These are phyloP conservation scores for Friedmanniomyces simplex DNA, from an alignment of 495 filamentous ascomycete species.

Conservation along the genomic window DNA sequence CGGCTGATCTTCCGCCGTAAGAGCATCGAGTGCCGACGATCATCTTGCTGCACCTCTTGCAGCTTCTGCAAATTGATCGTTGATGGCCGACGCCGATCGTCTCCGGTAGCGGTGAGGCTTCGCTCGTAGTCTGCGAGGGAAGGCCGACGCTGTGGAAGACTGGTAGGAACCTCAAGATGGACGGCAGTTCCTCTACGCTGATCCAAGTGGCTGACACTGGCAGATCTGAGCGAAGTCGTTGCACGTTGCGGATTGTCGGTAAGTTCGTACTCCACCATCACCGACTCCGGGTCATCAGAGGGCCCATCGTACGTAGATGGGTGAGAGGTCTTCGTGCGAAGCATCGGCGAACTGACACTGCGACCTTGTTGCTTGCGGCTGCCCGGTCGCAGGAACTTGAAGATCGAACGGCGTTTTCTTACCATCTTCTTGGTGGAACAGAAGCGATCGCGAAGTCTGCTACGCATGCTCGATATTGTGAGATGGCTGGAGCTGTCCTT, in stretches of 20 bases:
- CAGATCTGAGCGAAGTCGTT: background rate
- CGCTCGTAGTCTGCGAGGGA: slow-evolving; percentile 19
- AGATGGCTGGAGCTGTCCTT: slow-evolving; percentile 10
- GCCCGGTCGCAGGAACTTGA: slow-evolving; percentile 18
- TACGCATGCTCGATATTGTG: slow-evolving; percentile 3
- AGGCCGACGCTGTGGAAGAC: slow-evolving; percentile 5
- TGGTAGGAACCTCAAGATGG: background rate
- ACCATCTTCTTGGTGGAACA: slow-evolving; percentile 13
- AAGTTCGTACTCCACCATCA: slow-evolving; percentile 17
- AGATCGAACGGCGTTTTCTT: slow-evolving; percentile 18
- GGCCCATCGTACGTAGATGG: slow-evolving; percentile 7
- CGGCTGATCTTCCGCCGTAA: slow-evolving; percentile 5
- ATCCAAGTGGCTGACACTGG: slow-evolving; percentile 5
- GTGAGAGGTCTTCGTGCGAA: background rate
- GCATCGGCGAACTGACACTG: slow-evolving; percentile 16
- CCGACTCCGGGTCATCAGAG: slow-evolving; percentile 4
- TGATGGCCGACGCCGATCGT: slow-evolving; percentile 20
- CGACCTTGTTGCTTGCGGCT: slow-evolving; percentile 18
- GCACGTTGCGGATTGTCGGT: background rate
- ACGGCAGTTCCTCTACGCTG: background rate
- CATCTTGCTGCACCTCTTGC: slow-evolving; percentile 15
- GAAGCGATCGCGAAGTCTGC: slow-evolving; percentile 11
- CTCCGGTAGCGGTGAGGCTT: slow-evolving; percentile 11
- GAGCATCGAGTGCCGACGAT: background rate
- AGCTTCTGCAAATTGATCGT: slow-evolving; percentile 5